Evolutionary conservation across 139 green algal species (phyloP), one percentile per base, ranked within the genome.

Genomic region (Coccomyxa sp.): DNA sequence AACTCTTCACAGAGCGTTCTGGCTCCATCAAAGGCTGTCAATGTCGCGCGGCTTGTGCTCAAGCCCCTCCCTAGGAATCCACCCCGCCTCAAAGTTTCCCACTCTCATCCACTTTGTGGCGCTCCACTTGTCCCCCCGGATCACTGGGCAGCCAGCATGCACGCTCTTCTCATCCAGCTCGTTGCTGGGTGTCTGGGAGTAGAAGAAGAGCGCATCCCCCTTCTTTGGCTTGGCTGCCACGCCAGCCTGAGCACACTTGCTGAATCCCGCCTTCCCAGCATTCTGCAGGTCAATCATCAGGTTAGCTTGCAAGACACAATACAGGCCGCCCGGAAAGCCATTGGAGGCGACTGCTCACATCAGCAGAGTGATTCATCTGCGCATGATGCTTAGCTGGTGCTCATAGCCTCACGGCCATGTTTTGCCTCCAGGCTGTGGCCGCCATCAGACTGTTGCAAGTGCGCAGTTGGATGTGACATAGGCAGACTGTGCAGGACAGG

Each of bases 171-270:
- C 33, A 0, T 54, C 76, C 77, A 76, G 31, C 34, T 33, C 55
- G 68, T 80, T 82, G 55, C 82, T 79, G 0, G 80, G 82, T 24
- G 68, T 82, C 68, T 85, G 73, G 55, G 36, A 78, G 72, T 80
- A 91, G 74, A 92, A 92, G 9, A 92, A 68, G 37, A 92, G 55
- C 1, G 88, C 86, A 74, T 92, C 86, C 6, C 86, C 87, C 73
- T 80, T 83, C 58, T 74, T 78, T 16, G 86, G 83, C 39, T 80
- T 80, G 33, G 82, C 82, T 9, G 88, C 88, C 39, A 91, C 84
- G 37, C 80, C 71, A 54, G 58, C 34, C 72, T 76, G 69, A 16
- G 58, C 81, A 40, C 78, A 82, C 10, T 18, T 55, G 10, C 34
- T 71, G n/a, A 76, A 77, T 16, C 33, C 55, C 33, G 55, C 14